Conservation (phyloP, 1,284 basidiomycete genomes). For the Exsudoporus floridanus region DNA sequence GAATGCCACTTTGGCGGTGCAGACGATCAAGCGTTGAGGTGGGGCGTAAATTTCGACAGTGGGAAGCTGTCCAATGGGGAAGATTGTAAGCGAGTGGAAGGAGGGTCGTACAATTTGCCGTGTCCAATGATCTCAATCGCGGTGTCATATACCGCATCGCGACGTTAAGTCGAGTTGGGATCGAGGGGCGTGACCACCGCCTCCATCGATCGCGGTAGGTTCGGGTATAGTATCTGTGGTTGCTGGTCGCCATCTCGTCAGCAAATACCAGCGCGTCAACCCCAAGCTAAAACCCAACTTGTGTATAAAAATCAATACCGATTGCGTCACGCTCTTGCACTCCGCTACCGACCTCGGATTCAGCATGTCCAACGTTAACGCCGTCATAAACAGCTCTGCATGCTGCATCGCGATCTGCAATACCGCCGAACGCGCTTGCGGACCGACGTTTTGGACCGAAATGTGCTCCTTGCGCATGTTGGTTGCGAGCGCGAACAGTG, state of each 20-base stretch:
- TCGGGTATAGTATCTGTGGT: slow-evolving; percentile 83
- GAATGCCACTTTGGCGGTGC: slow-evolving; percentile 89
- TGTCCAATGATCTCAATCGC: slow-evolving; percentile 93
- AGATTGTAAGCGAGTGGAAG: background rate
- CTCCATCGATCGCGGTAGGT: slow-evolving; percentile 86
- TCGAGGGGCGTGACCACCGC: slow-evolving; percentile 97
- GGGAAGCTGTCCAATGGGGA: slow-evolving; percentile 59
- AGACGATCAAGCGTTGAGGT: slow-evolving; percentile 88
- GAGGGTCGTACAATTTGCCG: slow-evolving; percentile 57
- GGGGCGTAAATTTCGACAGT: slow-evolving; percentile 87
- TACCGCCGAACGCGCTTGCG: slow-evolving; percentile 77
- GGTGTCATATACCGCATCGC: slow-evolving; percentile 86
- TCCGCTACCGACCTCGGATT: slow-evolving; percentile 78
- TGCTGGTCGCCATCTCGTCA: slow-evolving; percentile 47
- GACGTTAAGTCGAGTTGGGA: slow-evolving; percentile 79
- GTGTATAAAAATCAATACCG: slow-evolving; percentile 91
- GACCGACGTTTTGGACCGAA: slow-evolving; percentile 57
- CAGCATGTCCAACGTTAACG: slow-evolving; percentile 87
- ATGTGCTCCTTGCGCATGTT: slow-evolving; percentile 67
- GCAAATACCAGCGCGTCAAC: background rate
- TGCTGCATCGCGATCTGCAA: slow-evolving; percentile 83
- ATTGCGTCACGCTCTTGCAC: slow-evolving; percentile 86
- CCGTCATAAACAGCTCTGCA: slow-evolving; percentile 93
- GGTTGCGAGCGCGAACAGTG: slow-evolving; percentile 82
- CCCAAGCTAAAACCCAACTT: slow-evolving; percentile 52